phyloP scores from a whole-genome alignment of 2,329 filamentous ascomycete species.

The Thelonectria discophora region DNA sequence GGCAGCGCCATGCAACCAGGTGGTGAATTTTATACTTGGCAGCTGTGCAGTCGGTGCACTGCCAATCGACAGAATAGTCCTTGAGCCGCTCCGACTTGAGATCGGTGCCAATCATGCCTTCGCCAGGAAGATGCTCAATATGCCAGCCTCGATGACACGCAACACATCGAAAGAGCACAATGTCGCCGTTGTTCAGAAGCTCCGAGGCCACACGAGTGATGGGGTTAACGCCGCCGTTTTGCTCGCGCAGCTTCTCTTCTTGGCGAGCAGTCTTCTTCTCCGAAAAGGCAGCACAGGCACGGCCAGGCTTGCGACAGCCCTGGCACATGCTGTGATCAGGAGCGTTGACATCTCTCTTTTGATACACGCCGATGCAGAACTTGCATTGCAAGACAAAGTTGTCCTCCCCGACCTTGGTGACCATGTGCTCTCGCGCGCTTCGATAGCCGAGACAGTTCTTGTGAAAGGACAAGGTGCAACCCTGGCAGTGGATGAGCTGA shows the following conservation, averaged over 20 bases:
- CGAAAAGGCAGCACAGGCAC: slow-evolving; percentile 79
- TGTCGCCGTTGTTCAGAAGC: slow-evolving; percentile 77
- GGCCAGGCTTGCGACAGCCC: slow-evolving; percentile 70
- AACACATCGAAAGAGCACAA: slow-evolving; percentile 84
- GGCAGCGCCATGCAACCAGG: slow-evolving; percentile 90
- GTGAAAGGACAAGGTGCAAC: slow-evolving; percentile 86
- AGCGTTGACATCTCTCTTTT: slow-evolving; percentile 73
- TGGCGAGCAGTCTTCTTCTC: slow-evolving; percentile 76
- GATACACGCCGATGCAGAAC: slow-evolving; percentile 76
- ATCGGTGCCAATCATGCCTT: slow-evolving; percentile 44
- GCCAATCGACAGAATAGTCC: slow-evolving; percentile 80
- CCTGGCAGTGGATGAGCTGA: slow-evolving; percentile 85
- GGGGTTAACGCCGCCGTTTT: slow-evolving; percentile 83
- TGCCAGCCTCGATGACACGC: slow-evolving; percentile 84
- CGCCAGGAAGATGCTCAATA: slow-evolving; percentile 78
- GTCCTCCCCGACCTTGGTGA: slow-evolving; percentile 81
- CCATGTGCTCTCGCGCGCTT: slow-evolving; percentile 80
- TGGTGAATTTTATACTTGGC: slow-evolving; percentile 73
- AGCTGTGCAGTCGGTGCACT: slow-evolving; percentile 79
- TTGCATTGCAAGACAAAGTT: slow-evolving; percentile 90
- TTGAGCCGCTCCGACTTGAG: slow-evolving; percentile 63
- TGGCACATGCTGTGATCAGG: slow-evolving; percentile 79
- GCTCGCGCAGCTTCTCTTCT: slow-evolving; percentile 82
- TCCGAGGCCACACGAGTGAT: slow-evolving; percentile 68
- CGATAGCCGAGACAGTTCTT: slow-evolving; percentile 82